These are phyloP conservation scores for Sporothrix schenckii DNA, from an alignment of 2,329 filamentous ascomycete genomes.

Conservation along the genomic window DNA sequence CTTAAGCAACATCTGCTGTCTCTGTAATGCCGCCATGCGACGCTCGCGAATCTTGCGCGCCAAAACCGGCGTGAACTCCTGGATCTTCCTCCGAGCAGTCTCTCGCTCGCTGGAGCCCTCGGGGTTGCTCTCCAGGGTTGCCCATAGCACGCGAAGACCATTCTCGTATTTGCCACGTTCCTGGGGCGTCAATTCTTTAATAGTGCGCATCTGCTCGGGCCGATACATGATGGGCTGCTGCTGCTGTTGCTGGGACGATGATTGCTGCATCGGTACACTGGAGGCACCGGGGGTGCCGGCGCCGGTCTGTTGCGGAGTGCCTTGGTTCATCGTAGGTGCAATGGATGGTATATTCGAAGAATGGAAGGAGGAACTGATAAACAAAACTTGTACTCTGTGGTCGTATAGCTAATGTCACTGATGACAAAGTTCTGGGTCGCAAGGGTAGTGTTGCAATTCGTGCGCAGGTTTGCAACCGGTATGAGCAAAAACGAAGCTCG, in stretches of 20 bases:
- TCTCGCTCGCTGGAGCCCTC: constrained; percentile 54
- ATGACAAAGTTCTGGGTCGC: neutral
- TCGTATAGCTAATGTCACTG: neutral
- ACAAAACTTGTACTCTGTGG: no score
- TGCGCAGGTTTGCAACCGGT: neutral
- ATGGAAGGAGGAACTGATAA: no score
- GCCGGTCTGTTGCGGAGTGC: constrained; percentile 29
- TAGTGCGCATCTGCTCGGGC: constrained; percentile 55
- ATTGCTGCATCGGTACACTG: constrained; percentile 4
- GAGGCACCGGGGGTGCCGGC: constrained; percentile 26
- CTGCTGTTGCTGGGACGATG: constrained; percentile 30
- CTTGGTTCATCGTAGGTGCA: constrained; percentile 30
- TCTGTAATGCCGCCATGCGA: constrained; percentile 22
- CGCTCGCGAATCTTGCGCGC: constrained; percentile 36
- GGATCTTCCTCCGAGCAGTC: constrained; percentile 59
- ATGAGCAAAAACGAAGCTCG: neutral
- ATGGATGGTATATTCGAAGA: neutral
- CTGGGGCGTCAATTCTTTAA: constrained; percentile 55
- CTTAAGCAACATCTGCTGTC: constrained; percentile 26
- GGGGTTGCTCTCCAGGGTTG: constrained; percentile 52
- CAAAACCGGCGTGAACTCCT: constrained; percentile 63
- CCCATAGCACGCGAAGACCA: constrained; percentile 59
- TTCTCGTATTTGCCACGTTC: constrained; percentile 63
- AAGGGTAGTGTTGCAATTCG: constrained; percentile 4
- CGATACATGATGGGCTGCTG: constrained; percentile 47